Conservation (phyloP, 345 rosid species). For the Gossypium sturtianum region DNA sequence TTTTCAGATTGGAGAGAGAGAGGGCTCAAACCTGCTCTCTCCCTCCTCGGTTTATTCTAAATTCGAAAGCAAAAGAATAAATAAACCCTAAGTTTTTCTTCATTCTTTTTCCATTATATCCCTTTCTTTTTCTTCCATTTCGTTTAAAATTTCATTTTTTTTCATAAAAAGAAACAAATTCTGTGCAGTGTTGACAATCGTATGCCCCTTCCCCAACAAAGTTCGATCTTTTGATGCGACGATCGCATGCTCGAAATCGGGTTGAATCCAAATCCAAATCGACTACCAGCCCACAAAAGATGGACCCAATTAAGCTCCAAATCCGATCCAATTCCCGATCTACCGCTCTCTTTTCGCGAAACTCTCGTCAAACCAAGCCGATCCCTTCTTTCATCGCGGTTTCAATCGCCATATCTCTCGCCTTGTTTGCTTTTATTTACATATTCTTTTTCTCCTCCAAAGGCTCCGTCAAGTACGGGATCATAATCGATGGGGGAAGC, state of each 20-base stretch:
- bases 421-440: not conserved
- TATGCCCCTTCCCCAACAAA: not conserved
- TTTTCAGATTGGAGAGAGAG: conserved; percentile 11
- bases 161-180: conserved; percentile 20
- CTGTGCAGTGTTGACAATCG: conserved; percentile 1
- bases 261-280: conserved; percentile 20
- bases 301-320: conserved; percentile 54
- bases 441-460: not conserved
- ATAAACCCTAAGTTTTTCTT: not conserved
- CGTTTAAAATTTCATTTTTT: not conserved
- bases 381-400: not conserved
- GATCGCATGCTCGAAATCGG: conserved; percentile 57
- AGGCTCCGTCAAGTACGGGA: not conserved
- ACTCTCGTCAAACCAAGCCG: conserved; percentile 12
- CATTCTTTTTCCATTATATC: not conserved
- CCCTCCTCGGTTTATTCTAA: conserved; percentile 14
- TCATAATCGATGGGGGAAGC: conserved; percentile 16
- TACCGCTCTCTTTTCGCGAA: conserved; percentile 27
- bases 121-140: not conserved
- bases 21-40: conserved; percentile 26
- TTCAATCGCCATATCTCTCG: not conserved
- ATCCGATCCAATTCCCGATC: conserved; percentile 46
- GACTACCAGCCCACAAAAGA: conserved; percentile 11
- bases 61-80: not conserved
- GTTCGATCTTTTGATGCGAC: conserved; percentile 64